Percentiles rank a stretch among this genome's conserved stretches.
phyloP scores from a whole-genome alignment of 2,329 filamentous ascomycete genomes.

The Clarireedia homoeocarpa region DNA sequence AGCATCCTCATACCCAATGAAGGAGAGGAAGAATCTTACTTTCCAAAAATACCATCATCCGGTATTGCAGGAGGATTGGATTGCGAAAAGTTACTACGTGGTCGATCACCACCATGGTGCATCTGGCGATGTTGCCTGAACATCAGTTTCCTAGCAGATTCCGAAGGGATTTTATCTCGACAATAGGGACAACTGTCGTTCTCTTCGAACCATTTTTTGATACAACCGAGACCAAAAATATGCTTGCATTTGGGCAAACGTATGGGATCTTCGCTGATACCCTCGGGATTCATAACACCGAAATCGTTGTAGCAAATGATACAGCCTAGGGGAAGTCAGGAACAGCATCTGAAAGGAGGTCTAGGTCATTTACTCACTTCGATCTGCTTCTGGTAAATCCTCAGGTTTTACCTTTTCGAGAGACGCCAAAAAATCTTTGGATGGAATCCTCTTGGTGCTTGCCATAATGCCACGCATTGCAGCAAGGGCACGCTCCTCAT shows the following conservation, averaged over 20 bases:
- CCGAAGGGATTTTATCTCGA: conserved; percentile 50
- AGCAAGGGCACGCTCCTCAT: conserved; percentile 4
- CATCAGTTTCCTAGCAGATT: conserved; percentile 22
- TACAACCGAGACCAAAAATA: conserved; percentile 55
- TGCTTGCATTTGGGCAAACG: conserved; percentile 56
- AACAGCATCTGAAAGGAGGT: not conserved
- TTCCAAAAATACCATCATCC: not conserved
- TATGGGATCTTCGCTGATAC: conserved; percentile 47
- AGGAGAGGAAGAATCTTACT: no score
- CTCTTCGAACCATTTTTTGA: conserved; percentile 58
- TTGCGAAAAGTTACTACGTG: not conserved
- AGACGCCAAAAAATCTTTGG: conserved; percentile 24
- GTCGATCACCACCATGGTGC: not conserved
- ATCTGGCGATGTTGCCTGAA: conserved; percentile 7
- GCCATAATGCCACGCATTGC: conserved; percentile 19
- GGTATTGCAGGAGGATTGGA: not conserved
- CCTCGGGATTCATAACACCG: conserved; percentile 48
- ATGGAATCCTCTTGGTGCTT: conserved; percentile 22
- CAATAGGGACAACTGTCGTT: conserved; percentile 58
- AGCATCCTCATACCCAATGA: no score
- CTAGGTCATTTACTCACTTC: conserved; percentile 21
- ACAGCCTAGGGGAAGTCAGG: conserved; percentile 38
- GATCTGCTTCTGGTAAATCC: conserved; percentile 21
- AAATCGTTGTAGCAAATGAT: conserved; percentile 60
- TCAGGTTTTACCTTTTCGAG: conserved; percentile 24